Evolutionary conservation across 2,329 filamentous ascomycete genomes (phyloP), one percentile per base, ranked within the genome.

Genomic region (Stagonosporopsis cucurbitacearum): DNA sequence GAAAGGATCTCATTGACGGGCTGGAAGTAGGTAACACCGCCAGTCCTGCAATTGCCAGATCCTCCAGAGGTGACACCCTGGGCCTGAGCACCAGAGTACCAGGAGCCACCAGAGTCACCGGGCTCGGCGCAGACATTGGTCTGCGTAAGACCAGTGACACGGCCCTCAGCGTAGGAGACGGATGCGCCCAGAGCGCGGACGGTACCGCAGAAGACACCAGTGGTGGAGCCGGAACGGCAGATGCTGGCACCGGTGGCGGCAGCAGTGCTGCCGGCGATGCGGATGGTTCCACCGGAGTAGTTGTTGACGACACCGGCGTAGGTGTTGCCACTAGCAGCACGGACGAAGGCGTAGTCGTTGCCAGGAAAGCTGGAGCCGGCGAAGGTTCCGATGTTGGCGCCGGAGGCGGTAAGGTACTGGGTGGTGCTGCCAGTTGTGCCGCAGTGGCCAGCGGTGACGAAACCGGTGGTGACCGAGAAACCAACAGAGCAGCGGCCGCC

Each of bases 21-120:
- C 69, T 78, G 76, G 74, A 77, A 78, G 68, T 74, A 78, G 58
- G 75, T 78, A 0, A 50, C 67, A 32, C 76, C 75, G 52, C 76
- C 76, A 28, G 32, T 37, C n/a, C 33, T 44, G 71, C 76, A 78
- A 74, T 77, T 54, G 41, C 76, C 76, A 46, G 68, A 74, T 61
- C 76, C 76, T 66, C 76, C 76, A 1, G 76, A 78, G 61, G 75
- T 77, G 60, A 78, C 75, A 66, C 76, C 76, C 70, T 78, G 76
- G 54, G 76, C 76, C 70, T 78, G 75, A 50, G 74, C 42, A 45
- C 76, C 76, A 54, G 74, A 65, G 73, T 76, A 78, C 54, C 66
- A 77, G 30, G 76, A 73, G 55, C 76, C 76, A 50, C 76, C 76
- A 45, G 76, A 78, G 71, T 78, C 76, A 57, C 76, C 76, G 59